phyloP scores from a whole-genome alignment of 768 basidiomycete genomes.

The Auricularia sp. region DNA sequence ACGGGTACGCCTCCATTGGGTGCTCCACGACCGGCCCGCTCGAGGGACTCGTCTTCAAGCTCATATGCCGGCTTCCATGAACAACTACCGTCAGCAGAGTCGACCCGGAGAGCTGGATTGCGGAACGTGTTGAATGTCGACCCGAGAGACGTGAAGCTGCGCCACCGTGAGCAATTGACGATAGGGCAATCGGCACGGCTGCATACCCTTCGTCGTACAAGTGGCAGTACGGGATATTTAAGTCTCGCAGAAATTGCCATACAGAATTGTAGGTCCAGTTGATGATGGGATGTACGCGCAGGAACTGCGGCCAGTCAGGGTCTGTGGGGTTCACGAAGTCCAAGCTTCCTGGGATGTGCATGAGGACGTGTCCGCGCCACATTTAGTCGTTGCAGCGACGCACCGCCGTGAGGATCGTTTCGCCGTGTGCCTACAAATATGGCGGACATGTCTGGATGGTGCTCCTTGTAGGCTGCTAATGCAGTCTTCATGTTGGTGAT shows the following conservation, averaged over 20 bases:
- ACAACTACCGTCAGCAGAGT: constrained; percentile 9
- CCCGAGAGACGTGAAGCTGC: constrained; percentile 93
- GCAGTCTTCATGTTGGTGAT: constrained; percentile 58
- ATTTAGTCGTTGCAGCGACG: constrained; percentile 17
- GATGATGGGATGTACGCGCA: constrained; percentile 90
- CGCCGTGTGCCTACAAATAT: constrained; percentile 85
- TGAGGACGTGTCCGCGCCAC: background rate
- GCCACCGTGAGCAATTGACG: background rate
- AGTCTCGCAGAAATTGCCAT: constrained; percentile 71
- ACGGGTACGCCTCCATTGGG: no score
- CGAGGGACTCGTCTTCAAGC: constrained; percentile 60
- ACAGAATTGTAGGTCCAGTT: constrained; percentile 83
- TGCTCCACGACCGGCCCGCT: constrained; percentile 54
- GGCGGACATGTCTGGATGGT: constrained; percentile 57
- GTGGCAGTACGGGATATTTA: constrained; percentile 75
- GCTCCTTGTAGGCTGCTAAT: constrained; percentile 58
- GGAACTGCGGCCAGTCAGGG: constrained; percentile 77
- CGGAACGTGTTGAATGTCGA: constrained; percentile 91
- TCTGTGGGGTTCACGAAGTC: constrained; percentile 73
- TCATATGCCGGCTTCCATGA: constrained; percentile 72
- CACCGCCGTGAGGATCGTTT: constrained; percentile 90
- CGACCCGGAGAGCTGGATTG: constrained; percentile 64
- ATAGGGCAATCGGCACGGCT: background rate
- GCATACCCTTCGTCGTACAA: constrained; percentile 86
- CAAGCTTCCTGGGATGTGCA: constrained; percentile 45